These are phyloP conservation scores for Rhizoctonia solani DNA, from an alignment of 1,284 basidiomycete genomes.

Conservation along the genomic window DNA sequence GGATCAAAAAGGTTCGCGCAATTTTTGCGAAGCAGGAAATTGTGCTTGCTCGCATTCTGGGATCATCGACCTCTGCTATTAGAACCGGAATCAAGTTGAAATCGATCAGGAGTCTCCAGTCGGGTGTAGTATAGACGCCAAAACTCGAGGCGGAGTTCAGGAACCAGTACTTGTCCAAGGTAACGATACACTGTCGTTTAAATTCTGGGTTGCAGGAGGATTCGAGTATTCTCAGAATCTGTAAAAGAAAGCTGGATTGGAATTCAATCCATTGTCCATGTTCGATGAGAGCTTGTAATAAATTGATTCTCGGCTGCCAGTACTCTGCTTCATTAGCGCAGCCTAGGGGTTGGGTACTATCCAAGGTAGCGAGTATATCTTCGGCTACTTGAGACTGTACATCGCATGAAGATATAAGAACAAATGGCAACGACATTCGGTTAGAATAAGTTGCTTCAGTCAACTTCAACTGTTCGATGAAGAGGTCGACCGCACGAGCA, in stretches of 20 bases:
- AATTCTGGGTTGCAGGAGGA: not conserved
- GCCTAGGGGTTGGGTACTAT: no score
- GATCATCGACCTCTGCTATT: no score
- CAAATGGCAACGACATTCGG: not conserved
- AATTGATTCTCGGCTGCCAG: not conserved
- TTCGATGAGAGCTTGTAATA: not conserved
- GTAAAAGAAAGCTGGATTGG: not conserved
- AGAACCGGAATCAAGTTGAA: no score
- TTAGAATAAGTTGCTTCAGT: not conserved
- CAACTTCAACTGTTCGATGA: not conserved
- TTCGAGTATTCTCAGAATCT: not conserved
- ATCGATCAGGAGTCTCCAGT: no score
- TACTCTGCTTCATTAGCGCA: no score
- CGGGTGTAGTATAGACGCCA: no score
- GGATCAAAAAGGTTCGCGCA: no score
- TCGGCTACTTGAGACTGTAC: not conserved
- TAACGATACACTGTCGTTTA: not conserved
- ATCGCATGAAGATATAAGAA: not conserved
- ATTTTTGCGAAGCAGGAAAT: no score
- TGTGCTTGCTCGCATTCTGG: no score
- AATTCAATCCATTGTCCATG: not conserved
- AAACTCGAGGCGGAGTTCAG: not conserved
- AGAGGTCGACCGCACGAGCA: no score
- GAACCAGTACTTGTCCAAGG: not conserved
- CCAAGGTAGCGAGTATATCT: no score